Evolutionary conservation across 2,329 filamentous ascomycete species (phyloP), one percentile per base, ranked within the genome.

Genomic region (Xylaria arbuscula): DNA sequence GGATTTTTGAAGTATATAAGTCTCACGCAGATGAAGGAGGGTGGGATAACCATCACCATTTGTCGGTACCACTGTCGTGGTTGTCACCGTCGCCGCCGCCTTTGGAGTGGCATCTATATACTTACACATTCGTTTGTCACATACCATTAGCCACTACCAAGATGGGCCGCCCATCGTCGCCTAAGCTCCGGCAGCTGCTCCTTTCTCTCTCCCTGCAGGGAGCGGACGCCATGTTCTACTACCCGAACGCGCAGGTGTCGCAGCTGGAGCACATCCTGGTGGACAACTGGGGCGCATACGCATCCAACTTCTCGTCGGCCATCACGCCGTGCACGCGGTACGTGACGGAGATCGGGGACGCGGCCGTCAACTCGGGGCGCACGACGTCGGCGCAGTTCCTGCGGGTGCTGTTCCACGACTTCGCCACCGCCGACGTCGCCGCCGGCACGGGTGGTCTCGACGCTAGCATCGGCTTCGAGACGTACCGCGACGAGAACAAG

Each of bases 381-480:
- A 76, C 73, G 36, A 75, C 73, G 4, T 66, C 75, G 0, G 75
- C 75, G 38, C 70, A 77, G 58, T 77, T 75, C 76, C 57, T 78
- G 32, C 72, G 76, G 0, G 74, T 77, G 15, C 72, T 69, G 3
- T 77, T 76, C 60, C 76, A 78, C 47, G 76, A 78, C 65, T 74
- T 77, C 54, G 68, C 72, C 32, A 77, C 73, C 2, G 72, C 72
- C n/a, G 70, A 77, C 51, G 66, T 75, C 1, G 58, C 32, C 1
- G 71, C 72, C 2, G 76, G 75, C 3, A 76, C 75, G 1, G 76
- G 76, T 8, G 76, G 76, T 1, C 10, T 78, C n/a, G 76, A 77
- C 47, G 76, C 76, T 2, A 76, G 74, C 54, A 77, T 77, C 47
- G 73, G 74, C 9, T 77, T 76, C 61, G 76, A 78, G 74, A 76